A percentile compares a stretch with the other conserved stretches of the same genome.
These are phyloP conservation scores for Globisporangium cystogenes DNA, from an alignment of 352 stramenopile genomes.

Conservation along the genomic window DNA sequence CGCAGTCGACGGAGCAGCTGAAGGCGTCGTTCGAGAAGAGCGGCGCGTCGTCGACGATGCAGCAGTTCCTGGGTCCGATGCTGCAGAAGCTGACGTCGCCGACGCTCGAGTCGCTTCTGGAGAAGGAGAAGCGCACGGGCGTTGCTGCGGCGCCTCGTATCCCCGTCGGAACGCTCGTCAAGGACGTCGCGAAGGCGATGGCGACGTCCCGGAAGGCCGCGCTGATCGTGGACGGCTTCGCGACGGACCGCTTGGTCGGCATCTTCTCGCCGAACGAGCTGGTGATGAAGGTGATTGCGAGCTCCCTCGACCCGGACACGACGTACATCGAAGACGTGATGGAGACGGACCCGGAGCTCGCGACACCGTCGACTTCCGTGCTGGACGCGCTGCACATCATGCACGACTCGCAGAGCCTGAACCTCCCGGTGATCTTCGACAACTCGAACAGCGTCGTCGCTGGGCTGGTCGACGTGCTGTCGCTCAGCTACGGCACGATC, in stretches of 20 bases:
- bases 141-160: slow-evolving; percentile 59
- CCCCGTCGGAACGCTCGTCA: slow-evolving; percentile 81
- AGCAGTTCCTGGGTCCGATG: slow-evolving; percentile 77
- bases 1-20: slow-evolving; percentile 76
- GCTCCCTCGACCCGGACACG: slow-evolving; percentile 81
- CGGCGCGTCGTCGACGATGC: slow-evolving; percentile 61
- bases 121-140: slow-evolving; percentile 54
- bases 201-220: slow-evolving; percentile 86
- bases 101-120: slow-evolving; percentile 81
- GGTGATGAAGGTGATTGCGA: slow-evolving; percentile 94
- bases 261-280: slow-evolving; percentile 98
- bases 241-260: slow-evolving; percentile 87
- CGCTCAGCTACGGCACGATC: slow-evolving; percentile 85
- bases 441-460: slow-evolving; percentile 54
- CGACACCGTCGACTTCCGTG: slow-evolving; percentile 59
- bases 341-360: slow-evolving; percentile 81
- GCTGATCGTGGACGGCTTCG: slow-evolving; percentile 90
- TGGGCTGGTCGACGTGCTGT: slow-evolving; percentile 80
- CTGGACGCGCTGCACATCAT: slow-evolving; percentile 87
- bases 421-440: slow-evolving; percentile 72
- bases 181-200: slow-evolving; percentile 74
- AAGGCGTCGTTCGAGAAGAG: slow-evolving; percentile 79
- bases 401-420: slow-evolving; percentile 80
- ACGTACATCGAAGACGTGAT: slow-evolving; percentile 92
- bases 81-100: slow-evolving; percentile 76